A percentile compares a stretch with the other conserved stretches of the same genome.
Evolutionary conservation across 306 rosid species (phyloP).

Genomic region (Prinsepia uniflora): DNA sequence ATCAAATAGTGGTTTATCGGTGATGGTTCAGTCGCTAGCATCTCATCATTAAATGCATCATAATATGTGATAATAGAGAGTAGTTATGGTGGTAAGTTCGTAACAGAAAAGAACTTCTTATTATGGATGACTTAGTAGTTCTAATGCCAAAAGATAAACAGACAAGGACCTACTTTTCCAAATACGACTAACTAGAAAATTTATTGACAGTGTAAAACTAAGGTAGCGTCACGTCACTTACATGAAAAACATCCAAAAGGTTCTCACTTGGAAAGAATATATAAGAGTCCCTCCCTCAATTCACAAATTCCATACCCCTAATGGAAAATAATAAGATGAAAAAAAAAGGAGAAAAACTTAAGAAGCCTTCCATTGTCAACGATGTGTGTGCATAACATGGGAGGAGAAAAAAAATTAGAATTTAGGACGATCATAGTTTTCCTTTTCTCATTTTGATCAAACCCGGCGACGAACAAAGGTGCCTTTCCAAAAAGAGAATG

Average conservation of each 20-base stretch:
- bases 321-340: not conserved
- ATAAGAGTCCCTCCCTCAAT: not conserved
- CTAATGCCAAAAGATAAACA: not conserved
- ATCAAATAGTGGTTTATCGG: not conserved
- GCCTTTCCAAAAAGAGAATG: not conserved
- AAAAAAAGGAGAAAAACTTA: not conserved
- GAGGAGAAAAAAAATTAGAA: not conserved
- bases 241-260: not conserved
- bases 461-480: not conserved
- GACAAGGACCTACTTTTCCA: not conserved
- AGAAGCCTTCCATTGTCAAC: not conserved
- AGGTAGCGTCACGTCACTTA: not conserved
- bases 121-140: not conserved
- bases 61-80: not conserved
- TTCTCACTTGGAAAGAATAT: not conserved
- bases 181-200: not conserved
- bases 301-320: not conserved
- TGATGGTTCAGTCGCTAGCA: too few relatives aligned
- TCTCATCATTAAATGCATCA: not conserved
- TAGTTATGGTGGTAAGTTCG: too few relatives aligned
- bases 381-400: not conserved
- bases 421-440: not conserved
- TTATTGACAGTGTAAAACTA: not conserved
- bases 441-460: not conserved
- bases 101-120: not conserved